Conservation (phyloP, 768 basidiomycete species). For the Podaxis mareebaensis region DNA sequence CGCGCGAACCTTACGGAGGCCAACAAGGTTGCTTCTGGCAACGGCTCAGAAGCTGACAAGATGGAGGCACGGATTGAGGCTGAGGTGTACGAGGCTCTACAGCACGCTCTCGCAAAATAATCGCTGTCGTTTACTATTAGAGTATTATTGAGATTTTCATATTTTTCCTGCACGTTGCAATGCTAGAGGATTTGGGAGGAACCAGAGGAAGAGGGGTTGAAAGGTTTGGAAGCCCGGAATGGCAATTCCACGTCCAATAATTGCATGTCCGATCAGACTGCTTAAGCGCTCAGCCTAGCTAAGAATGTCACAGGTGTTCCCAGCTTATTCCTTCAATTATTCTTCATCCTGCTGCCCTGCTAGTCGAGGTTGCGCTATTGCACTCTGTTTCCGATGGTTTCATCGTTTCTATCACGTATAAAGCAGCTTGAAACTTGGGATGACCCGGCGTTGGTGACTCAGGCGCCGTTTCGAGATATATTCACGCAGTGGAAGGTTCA, state of each 20-base stretch:
- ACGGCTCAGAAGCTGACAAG: slow-evolving; percentile 91
- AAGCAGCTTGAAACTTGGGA: slow-evolving; percentile 1
- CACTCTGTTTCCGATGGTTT: neutral
- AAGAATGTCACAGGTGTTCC: neutral
- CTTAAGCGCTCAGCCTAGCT: neutral
- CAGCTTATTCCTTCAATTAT: neutral
- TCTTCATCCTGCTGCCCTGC: neutral
- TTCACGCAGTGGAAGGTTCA: slow-evolving; percentile 7
- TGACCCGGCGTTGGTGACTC: neutral
- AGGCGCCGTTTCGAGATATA: slow-evolving; percentile 4
- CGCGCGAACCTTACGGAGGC: slow-evolving; percentile 90
- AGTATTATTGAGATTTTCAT: slow-evolving; percentile 5
- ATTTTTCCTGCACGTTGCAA: neutral
- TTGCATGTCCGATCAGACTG: neutral
- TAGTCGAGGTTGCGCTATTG: neutral
- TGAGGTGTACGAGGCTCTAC: slow-evolving; percentile 95
- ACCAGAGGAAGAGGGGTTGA: neutral
- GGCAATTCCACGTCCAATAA: neutral
- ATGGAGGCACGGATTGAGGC: slow-evolving; percentile 91
- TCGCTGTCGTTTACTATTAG: slow-evolving; percentile 14
- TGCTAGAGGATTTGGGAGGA: neutral
- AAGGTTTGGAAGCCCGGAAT: neutral
- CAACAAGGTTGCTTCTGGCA: slow-evolving; percentile 74
- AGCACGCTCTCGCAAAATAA: slow-evolving; percentile 70
- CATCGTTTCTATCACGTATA: neutral